A percentile compares a stretch with the other conserved stretches of the same genome.
Evolutionary conservation across 306 rosid species (phyloP).

Genomic region (Malus fusca): DNA sequence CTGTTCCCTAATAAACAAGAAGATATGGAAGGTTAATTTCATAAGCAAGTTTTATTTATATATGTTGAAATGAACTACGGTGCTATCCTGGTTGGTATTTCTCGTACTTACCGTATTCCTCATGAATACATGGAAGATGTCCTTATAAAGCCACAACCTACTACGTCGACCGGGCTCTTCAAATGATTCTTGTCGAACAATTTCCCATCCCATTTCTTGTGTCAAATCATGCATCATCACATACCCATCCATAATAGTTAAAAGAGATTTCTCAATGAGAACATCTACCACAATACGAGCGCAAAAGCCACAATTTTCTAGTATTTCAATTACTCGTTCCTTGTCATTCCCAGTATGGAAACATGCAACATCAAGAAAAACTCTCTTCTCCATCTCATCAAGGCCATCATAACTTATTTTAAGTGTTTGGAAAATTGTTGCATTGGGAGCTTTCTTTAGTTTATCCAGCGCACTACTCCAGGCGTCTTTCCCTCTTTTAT

Average conservation of each 20-base stretch:
- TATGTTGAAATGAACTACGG: too few species aligned
- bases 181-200: slow-evolving; percentile 14
- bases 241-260: background rate
- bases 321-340: slow-evolving; percentile 1
- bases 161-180: background rate
- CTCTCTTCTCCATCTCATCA: slow-evolving; percentile 7
- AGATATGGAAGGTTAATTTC: background rate
- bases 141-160: slow-evolving; percentile 10
- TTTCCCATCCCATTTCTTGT: slow-evolving; percentile 20
- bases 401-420: slow-evolving; percentile 28
- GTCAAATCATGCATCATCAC: slow-evolving; percentile 26
- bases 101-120: background rate
- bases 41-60: background rate
- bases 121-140: slow-evolving; percentile 13
- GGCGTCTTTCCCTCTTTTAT: slow-evolving; percentile 1
- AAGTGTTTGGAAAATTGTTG: background rate
- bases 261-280: slow-evolving; percentile 33
- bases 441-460: slow-evolving; percentile 10
- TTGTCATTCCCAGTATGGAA: slow-evolving; percentile 26
- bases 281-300: slow-evolving; percentile 18
- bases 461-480: slow-evolving; percentile 29
- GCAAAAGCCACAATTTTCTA: slow-evolving; percentile 14
- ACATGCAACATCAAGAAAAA: slow-evolving; percentile 29
- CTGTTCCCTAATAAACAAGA: background rate
- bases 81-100: too few species aligned